These are phyloP conservation scores for Wickerhamomyces alni DNA, from an alignment of 805 yeast species.

Conservation along the genomic window DNA sequence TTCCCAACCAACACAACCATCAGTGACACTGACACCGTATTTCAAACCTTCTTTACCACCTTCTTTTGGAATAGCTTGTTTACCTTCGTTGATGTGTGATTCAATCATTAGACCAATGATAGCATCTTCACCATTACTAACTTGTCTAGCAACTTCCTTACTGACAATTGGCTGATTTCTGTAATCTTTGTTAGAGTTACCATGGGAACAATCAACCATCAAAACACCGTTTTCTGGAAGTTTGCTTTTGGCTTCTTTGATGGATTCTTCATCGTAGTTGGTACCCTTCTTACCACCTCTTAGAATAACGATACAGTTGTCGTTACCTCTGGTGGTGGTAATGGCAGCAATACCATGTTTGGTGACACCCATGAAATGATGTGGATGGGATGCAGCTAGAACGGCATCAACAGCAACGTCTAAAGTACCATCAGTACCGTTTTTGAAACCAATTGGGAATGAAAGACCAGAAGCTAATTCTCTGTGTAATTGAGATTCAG, in stretches of 20 bases:
- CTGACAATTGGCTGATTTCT: slow-evolving; percentile 95
- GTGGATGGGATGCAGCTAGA: slow-evolving; percentile 84
- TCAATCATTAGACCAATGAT: slow-evolving; percentile 96
- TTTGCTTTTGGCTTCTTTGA: slow-evolving; percentile 64
- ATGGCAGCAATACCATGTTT: slow-evolving; percentile 97
- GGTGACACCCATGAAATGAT: slow-evolving; percentile 96
- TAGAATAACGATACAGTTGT: slow-evolving; percentile 86
- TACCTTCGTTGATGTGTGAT: slow-evolving; percentile 86
- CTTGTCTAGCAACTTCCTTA: slow-evolving; percentile 72
- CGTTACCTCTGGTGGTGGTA: slow-evolving; percentile 92
- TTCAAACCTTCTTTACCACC: slow-evolving; percentile 78
- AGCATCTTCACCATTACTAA: slow-evolving; percentile 69
- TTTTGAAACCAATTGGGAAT: slow-evolving; percentile 98
- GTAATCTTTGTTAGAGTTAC: slow-evolving; percentile 91
- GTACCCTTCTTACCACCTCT: slow-evolving; percentile 96
- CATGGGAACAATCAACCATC: slow-evolving; percentile 98
- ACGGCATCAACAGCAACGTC: slow-evolving; percentile 93
- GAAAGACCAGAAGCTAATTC: slow-evolving; percentile 96
- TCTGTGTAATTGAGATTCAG: slow-evolving; percentile 96
- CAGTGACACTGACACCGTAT: slow-evolving; percentile 96
- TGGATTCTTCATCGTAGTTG: slow-evolving; percentile 80
- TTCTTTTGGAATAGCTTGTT: slow-evolving; percentile 77
- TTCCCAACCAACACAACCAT: slow-evolving; percentile 93
- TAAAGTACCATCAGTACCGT: slow-evolving; percentile 95
- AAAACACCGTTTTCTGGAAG: slow-evolving; percentile 45